phyloP scores from a whole-genome alignment of 2,329 filamentous ascomycete species.

The Trichophyton benhamiae region DNA sequence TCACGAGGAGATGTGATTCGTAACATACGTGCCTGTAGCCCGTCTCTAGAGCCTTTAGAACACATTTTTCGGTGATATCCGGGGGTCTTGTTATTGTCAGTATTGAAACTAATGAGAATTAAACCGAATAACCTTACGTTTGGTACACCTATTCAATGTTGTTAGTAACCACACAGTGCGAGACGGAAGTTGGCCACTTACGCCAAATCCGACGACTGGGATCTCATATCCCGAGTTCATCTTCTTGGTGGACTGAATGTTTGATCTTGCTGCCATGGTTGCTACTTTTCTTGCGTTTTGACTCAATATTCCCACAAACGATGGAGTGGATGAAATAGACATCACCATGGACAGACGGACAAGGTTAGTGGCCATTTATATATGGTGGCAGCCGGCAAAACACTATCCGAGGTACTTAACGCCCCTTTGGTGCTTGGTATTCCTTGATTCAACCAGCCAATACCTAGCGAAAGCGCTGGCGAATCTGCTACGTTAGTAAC shows the following conservation, averaged over 20 bases:
- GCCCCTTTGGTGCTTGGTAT: neutral
- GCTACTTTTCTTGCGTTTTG: neutral
- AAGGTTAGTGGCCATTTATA: neutral
- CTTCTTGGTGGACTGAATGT: constrained; percentile 27
- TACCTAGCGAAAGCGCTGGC: neutral
- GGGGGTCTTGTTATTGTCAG: constrained; percentile 35
- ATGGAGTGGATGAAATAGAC: neutral
- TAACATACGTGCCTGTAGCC: constrained; percentile 45
- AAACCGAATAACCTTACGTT: constrained; percentile 20
- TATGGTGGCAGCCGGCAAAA: neutral
- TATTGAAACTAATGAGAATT: neutral
- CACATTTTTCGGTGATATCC: constrained; percentile 45
- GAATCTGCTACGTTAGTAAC: neutral
- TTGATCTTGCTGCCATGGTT: constrained; percentile 14
- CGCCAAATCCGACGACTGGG: constrained; percentile 41
- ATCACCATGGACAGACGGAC: neutral
- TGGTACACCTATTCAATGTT: constrained; percentile 25
- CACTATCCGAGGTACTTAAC: neutral
- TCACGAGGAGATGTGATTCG: neutral
- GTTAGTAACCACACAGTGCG: neutral
- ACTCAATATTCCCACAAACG: neutral
- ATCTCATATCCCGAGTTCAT: constrained; percentile 51
- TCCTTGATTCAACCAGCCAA: neutral
- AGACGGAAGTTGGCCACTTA: constrained; percentile 18
- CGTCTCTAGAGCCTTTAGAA: constrained; percentile 42